A percentile compares a stretch with the other conserved stretches of the same genome.
Evolutionary conservation across 345 rosid species (phyloP).

Genomic region (Arabis alpina): DNA sequence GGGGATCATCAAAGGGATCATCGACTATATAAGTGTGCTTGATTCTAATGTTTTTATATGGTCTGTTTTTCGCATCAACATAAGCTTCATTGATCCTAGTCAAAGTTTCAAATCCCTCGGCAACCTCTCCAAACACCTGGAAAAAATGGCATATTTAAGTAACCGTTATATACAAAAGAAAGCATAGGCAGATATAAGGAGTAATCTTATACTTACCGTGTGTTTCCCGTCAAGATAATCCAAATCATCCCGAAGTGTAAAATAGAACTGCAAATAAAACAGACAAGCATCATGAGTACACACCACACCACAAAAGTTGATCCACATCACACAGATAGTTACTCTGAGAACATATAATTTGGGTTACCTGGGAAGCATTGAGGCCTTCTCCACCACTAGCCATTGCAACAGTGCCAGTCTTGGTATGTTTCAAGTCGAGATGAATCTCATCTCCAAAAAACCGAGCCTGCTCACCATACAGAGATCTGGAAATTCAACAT

Average conservation of each 20-base stretch:
- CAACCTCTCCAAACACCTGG: slow-evolving; percentile 94
- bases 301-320: background rate
- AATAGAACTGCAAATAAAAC: slow-evolving; percentile 67
- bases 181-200: background rate
- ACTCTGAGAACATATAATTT: background rate
- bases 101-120: slow-evolving; percentile 87
- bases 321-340: background rate
- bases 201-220: slow-evolving; percentile 59
- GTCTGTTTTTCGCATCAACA: slow-evolving; percentile 81
- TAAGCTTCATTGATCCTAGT: slow-evolving; percentile 88
- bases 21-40: slow-evolving; percentile 79
- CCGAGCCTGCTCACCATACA: slow-evolving; percentile 91
- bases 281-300: slow-evolving; percentile 30
- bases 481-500: slow-evolving; percentile 55
- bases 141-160: background rate
- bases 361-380: slow-evolving; percentile 90
- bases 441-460: slow-evolving; percentile 87
- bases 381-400: slow-evolving; percentile 96
- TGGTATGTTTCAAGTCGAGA: slow-evolving; percentile 82
- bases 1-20: slow-evolving; percentile 93
- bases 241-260: slow-evolving; percentile 81
- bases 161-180: background rate
- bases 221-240: slow-evolving; percentile 99
- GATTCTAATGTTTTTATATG: slow-evolving; percentile 82
- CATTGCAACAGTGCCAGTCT: slow-evolving; percentile 91